These are phyloP conservation scores for Thelephora aurantiotincta DNA, from an alignment of 768 basidiomycete genomes.

Conservation along the genomic window DNA sequence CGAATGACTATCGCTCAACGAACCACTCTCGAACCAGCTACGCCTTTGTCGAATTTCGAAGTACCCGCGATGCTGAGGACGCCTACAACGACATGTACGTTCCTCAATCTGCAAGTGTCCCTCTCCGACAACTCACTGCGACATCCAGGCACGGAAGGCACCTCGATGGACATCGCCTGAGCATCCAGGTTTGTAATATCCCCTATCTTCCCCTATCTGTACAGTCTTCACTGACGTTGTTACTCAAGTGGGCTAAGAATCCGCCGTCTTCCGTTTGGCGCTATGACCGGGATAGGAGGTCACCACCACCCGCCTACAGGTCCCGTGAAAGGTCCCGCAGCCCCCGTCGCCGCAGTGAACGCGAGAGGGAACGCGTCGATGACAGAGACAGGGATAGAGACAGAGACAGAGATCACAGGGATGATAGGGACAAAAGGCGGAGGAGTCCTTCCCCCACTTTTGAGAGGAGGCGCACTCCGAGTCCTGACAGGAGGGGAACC, in stretches of 20 bases:
- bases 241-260: slow-evolving; percentile 59
- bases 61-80: slow-evolving; percentile 65
- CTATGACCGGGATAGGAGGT: slow-evolving; percentile 42
- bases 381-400: slow-evolving; percentile 17
- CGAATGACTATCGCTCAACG: slow-evolving; percentile 43
- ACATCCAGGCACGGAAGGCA: slow-evolving; percentile 51
- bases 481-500: slow-evolving; percentile 24
- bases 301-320: slow-evolving; percentile 20
- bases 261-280: slow-evolving; percentile 79
- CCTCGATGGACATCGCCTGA: slow-evolving; percentile 63
- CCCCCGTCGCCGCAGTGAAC: slow-evolving; percentile 31
- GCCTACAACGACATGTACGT: slow-evolving; percentile 76
- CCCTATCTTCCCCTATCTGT: background rate
- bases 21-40: slow-evolving; percentile 43
- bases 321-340: slow-evolving; percentile 36
- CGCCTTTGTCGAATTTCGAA: slow-evolving; percentile 77
- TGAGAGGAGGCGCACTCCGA: slow-evolving; percentile 29
- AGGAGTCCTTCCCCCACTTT: slow-evolving; percentile 29
- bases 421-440: slow-evolving; percentile 30
- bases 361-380: slow-evolving; percentile 12
- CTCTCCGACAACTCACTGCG: background rate
- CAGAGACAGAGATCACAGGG: slow-evolving; percentile 7
- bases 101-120: background rate
- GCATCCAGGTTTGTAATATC: slow-evolving; percentile 48
- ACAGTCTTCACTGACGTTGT: background rate